Conservation (phyloP, 2,329 filamentous ascomycete species). For the Aspergillus sp. region DNA sequence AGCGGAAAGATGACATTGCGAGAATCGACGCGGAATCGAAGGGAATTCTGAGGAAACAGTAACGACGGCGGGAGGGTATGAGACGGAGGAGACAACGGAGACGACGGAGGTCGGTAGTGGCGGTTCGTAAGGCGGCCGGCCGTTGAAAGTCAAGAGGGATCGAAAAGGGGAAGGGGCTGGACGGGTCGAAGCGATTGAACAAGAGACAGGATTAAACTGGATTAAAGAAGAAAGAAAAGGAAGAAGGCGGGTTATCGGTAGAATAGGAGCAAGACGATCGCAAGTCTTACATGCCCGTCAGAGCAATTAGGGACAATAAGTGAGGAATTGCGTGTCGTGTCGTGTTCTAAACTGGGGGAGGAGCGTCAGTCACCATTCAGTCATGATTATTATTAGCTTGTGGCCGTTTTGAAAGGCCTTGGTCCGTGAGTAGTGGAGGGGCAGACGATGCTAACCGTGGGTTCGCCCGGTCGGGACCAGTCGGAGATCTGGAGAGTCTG, state of each 20-base stretch:
- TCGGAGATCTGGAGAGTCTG: neutral
- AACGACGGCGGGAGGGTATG: neutral
- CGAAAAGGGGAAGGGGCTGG: slow-evolving; percentile 3
- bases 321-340: no score
- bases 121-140: neutral
- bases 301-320: neutral
- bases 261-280: neutral
- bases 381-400: neutral
- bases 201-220: neutral
- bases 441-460: neutral
- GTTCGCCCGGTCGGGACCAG: neutral
- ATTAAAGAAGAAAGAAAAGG: neutral
- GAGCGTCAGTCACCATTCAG: neutral
- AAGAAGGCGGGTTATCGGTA: neutral
- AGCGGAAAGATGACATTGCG: neutral
- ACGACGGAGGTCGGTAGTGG: no score
- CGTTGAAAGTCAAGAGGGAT: neutral
- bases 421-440: neutral
- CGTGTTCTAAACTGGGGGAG: neutral
- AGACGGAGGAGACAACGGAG: neutral
- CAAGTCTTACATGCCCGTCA: neutral
- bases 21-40: neutral
- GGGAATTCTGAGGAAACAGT: neutral
- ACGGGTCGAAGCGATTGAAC: neutral
- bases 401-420: neutral